Conservation (phyloP, 495 filamentous ascomycete species). For the Daldinia vernicosa region DNA sequence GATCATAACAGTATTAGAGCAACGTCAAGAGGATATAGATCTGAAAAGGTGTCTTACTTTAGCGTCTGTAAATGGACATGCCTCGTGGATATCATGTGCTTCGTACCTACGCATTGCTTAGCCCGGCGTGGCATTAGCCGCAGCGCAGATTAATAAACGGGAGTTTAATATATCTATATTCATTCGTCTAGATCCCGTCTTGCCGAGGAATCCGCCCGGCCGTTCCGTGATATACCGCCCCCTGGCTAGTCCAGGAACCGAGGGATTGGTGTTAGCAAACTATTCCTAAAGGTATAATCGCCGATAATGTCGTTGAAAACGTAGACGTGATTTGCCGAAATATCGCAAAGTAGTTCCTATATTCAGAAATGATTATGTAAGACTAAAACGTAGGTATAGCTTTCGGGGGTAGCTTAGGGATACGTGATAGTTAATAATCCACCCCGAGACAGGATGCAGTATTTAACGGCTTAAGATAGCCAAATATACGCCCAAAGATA, state of each 20-base stretch:
- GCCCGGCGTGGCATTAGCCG: neutral
- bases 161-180: neutral
- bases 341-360: neutral
- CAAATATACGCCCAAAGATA: too few species aligned
- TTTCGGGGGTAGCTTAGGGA: neutral
- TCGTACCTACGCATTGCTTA: neutral
- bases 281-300: neutral
- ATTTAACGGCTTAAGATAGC: neutral
- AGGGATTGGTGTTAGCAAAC: neutral
- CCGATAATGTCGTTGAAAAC: neutral
- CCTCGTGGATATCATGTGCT: neutral
- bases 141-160: neutral
- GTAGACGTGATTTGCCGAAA: neutral
- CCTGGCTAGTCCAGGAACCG: neutral
- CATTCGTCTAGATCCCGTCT: neutral
- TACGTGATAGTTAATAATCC: neutral
- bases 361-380: neutral
- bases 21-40: neutral
- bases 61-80: neutral
- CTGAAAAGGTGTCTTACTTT: neutral
- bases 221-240: neutral
- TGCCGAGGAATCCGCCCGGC: neutral
- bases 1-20: neutral
- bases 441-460: neutral
- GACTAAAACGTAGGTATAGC: neutral